A percentile compares a stretch with the other conserved stretches of the same genome.
phyloP scores from a whole-genome alignment of 345 rosid species.

The Kandelia obovata region DNA sequence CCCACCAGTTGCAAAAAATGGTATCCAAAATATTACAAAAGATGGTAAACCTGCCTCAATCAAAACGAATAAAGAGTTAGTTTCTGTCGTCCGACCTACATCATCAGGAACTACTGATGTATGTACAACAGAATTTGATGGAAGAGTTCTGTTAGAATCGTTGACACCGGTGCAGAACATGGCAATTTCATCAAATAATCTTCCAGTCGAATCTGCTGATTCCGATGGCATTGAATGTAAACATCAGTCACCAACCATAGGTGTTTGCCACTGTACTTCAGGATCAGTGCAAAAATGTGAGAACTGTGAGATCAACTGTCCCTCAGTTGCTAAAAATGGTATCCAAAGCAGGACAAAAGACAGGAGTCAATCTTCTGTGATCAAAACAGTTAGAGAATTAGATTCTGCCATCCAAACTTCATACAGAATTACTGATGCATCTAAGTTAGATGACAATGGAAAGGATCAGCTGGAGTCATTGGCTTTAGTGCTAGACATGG shows the following conservation, averaged over 20 bases:
- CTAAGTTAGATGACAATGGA: slow-evolving; percentile 44
- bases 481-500: slow-evolving; percentile 38
- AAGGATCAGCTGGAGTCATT: slow-evolving; percentile 44
- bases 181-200: slow-evolving; percentile 42
- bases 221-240: slow-evolving; percentile 50
- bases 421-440: slow-evolving; percentile 40
- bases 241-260: slow-evolving; percentile 26
- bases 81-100: slow-evolving; percentile 48
- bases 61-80: slow-evolving; percentile 45
- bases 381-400: slow-evolving; percentile 43
- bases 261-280: slow-evolving; percentile 33
- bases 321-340: slow-evolving; percentile 47
- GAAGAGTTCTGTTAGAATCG: slow-evolving; percentile 43
- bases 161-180: slow-evolving; percentile 35
- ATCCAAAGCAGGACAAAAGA: slow-evolving; percentile 37
- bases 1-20: slow-evolving; percentile 52
- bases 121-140: slow-evolving; percentile 44
- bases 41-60: slow-evolving; percentile 12
- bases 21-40: slow-evolving; percentile 39
- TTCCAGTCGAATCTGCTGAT: slow-evolving; percentile 44
- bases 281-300: slow-evolving; percentile 38
- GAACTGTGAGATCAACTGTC: slow-evolving; percentile 15
- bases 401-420: slow-evolving; percentile 53
- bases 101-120: slow-evolving; percentile 43
- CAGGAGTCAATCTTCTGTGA: slow-evolving; percentile 7